These are phyloP conservation scores for Phytophthora sp. DNA, from an alignment of 352 stramenopile genomes.

Conservation along the genomic window DNA sequence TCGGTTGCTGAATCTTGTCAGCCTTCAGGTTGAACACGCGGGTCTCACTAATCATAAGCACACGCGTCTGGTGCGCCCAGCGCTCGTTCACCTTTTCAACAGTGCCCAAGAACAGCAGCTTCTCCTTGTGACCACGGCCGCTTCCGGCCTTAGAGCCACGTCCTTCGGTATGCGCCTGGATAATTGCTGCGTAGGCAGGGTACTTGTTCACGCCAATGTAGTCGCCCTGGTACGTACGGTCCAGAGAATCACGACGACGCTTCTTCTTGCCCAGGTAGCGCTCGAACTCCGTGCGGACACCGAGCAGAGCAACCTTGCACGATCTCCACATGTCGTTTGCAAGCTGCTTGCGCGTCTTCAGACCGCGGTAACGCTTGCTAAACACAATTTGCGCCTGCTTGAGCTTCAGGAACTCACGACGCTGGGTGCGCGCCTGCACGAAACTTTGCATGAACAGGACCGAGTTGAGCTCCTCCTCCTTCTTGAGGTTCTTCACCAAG, in stretches of 20 bases:
- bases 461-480: conserved; percentile 69
- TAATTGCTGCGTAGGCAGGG: conserved; percentile 62
- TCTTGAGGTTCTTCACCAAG: conserved; percentile 52
- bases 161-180: conserved; percentile 55
- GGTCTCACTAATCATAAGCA: conserved; percentile 78
- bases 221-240: conserved; percentile 75
- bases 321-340: conserved; percentile 66
- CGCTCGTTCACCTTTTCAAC: conserved; percentile 88
- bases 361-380: conserved; percentile 75
- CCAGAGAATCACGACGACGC: conserved; percentile 78
- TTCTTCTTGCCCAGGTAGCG: conserved; percentile 88
- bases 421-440: conserved; percentile 55
- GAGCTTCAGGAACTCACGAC: conserved; percentile 60
- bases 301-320: conserved; percentile 76
- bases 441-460: conserved; percentile 82
- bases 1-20: conserved; percentile 83
- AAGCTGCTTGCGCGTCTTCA: conserved; percentile 80
- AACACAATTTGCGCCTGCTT: conserved; percentile 75
- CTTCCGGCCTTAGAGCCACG: conserved; percentile 29
- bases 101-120: conserved; percentile 72
- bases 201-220: conserved; percentile 84
- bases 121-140: conserved; percentile 40
- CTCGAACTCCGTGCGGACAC: conserved; percentile 86
- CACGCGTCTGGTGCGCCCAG: conserved; percentile 77
- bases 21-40: conserved; percentile 88